These are phyloP conservation scores for Mucor mucedo DNA, from an alignment of 371 early-diverging fungal species.

Conservation along the genomic window DNA sequence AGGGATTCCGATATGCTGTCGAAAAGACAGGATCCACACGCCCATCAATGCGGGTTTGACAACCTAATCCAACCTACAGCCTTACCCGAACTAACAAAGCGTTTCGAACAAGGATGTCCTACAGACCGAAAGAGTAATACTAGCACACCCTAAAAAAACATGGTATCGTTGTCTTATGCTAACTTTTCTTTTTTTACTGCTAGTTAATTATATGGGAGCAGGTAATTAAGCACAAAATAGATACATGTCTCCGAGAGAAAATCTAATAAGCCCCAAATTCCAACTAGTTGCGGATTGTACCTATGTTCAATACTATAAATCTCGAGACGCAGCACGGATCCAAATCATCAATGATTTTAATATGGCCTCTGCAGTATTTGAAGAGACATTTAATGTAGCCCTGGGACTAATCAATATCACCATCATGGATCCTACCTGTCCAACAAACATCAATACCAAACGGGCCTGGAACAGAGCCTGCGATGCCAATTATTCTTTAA, in stretches of 20 bases:
- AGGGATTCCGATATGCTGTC: slow-evolving; percentile 62
- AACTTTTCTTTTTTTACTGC: background rate
- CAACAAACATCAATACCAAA: slow-evolving; percentile 38
- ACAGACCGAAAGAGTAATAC: slow-evolving; percentile 28
- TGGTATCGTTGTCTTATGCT: background rate
- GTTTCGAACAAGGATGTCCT: slow-evolving; percentile 25
- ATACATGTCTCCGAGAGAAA: background rate
- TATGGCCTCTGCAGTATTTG: slow-evolving; percentile 83
- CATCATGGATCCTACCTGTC: slow-evolving; percentile 67
- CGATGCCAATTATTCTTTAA: slow-evolving; percentile 71
- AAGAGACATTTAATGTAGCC: slow-evolving; percentile 88
- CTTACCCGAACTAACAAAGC: slow-evolving; percentile 3
- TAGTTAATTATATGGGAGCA: slow-evolving; percentile 50
- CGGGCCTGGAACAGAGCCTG: slow-evolving; percentile 84
- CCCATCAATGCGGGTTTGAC: slow-evolving; percentile 31
- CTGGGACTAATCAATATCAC: slow-evolving; percentile 86
- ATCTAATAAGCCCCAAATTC: background rate
- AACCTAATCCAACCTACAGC: slow-evolving; percentile 2
- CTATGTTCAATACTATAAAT: slow-evolving; percentile 65
- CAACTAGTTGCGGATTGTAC: slow-evolving; percentile 77
- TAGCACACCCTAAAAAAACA: background rate
- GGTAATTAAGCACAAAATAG: slow-evolving; percentile 13
- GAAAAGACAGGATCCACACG: background rate
- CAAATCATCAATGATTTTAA: slow-evolving; percentile 81
- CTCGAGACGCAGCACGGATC: slow-evolving; percentile 59